Evolutionary conservation across 2,329 filamentous ascomycete genomes (phyloP), one percentile per base, ranked within the genome.

Genomic region (Apiospora rasikravindrae): DNA sequence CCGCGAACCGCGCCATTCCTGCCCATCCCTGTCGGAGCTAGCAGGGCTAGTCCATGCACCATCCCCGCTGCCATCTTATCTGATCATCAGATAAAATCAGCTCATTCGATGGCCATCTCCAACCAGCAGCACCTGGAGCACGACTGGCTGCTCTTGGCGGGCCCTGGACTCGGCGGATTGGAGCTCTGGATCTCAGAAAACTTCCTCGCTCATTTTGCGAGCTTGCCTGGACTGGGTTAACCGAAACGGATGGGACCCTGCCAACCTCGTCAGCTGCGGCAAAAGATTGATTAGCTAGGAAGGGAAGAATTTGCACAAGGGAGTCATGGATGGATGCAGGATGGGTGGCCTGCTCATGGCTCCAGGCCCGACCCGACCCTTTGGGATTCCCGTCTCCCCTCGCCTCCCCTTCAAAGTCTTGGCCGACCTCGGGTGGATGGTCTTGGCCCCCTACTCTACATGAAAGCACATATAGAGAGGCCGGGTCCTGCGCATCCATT

Each of bases 41-140:
- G 29, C 68, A 37, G 24, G 33, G 19, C 29, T 40, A 42, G 68
- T 69, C 68, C 44, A 49, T 51, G 47, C 33, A 26, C 22, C 47
- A 14, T 51, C 47, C 47, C 44, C 61, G 70, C 69, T 68, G 37
- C 64, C 70, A 74, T 75, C 73, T 74, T 74, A 76, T 76, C 76
- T 73, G 76, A 77, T 76, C 19, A 77, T 77, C 75, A 74, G 75
- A 77, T 75, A 75, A 74, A 75, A 74, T 72, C 67, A 76, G 75
- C 71, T 71, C 47, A 69, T 64, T 64, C 57, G 57, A 64, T n/a
- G 57, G 33, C 33, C 33, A 64, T 64, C 33, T 8, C 57, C 57
- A 64, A 64, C 57, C 57, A n/a, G 19, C 19, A 22, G 10, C 19
- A 40, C 22, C 49, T n/a, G 19, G 19, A 64, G 22, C 57, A 24